Conservation (phyloP, 1,284 basidiomycete genomes). For the Trametes polyzona region DNA sequence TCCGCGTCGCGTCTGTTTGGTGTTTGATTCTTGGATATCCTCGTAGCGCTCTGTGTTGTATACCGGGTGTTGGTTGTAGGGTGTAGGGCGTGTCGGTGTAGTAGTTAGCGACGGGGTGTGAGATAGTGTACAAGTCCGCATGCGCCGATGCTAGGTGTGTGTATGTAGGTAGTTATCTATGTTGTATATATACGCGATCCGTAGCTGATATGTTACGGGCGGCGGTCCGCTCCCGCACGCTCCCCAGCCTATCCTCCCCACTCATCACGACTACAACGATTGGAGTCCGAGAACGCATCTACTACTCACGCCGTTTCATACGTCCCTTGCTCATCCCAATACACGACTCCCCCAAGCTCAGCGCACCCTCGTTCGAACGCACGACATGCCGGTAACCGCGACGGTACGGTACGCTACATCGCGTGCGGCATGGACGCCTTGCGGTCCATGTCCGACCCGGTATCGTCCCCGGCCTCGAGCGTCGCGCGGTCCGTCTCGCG, state of each 20-base stretch:
- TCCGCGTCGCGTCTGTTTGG: too few species aligned
- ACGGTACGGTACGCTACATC: not conserved
- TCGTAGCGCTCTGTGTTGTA: constrained; percentile 3
- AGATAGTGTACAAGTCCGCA: constrained; percentile 8
- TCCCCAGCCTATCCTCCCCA: not conserved
- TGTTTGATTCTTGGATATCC: constrained; percentile 4
- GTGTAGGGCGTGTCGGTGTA: too few species aligned
- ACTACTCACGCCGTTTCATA: not conserved
- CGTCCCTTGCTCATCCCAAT: constrained; percentile 7
- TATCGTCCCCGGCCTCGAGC: not conserved
- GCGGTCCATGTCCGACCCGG: not conserved
- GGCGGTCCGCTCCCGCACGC: too few species aligned
- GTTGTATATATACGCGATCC: constrained; percentile 24
- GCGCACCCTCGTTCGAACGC: not conserved
- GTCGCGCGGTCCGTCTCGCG: constrained; percentile 14
- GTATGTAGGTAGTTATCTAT: constrained; percentile 22
- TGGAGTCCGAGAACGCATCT: not conserved
- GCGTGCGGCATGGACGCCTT: not conserved
- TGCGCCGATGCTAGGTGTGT: not conserved
- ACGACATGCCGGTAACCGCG: not conserved
- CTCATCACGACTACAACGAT: not conserved
- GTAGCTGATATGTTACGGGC: constrained; percentile 16
- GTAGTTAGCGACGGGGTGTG: constrained; percentile 2
- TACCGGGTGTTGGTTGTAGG: not conserved
- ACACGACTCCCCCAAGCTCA: constrained; percentile 3